These are phyloP conservation scores for Schoenoplectus tabernaemontani DNA, from an alignment of 202 grass and related monocot genomes.

Conservation along the genomic window DNA sequence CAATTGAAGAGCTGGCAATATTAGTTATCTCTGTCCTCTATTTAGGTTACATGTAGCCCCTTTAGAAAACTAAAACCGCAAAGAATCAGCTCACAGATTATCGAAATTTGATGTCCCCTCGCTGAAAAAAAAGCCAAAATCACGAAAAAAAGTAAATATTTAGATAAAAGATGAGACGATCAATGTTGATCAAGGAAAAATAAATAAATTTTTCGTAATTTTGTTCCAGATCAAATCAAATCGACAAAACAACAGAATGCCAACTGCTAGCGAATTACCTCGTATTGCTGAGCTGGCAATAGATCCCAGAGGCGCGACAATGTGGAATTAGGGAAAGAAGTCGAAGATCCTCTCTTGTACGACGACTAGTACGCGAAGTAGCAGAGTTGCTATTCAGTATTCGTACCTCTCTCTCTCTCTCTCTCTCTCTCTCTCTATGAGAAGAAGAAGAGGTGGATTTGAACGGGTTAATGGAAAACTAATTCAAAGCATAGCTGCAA, in stretches of 20 bases:
- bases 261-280: neutral
- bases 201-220: no score
- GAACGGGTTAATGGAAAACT: slow-evolving; percentile 3
- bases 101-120: neutral
- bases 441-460: slow-evolving; percentile 10
- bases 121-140: neutral
- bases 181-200: neutral
- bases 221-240: slow-evolving; percentile 12
- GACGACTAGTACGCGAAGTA: neutral
- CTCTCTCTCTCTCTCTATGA: neutral
- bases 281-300: slow-evolving; percentile 10
- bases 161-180: neutral
- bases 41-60: neutral
- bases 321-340: neutral
- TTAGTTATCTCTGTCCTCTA: neutral
- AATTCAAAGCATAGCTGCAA: neutral
- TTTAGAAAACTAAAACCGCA: neutral
- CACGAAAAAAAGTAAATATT: neutral
- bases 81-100: neutral
- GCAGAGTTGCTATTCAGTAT: neutral
- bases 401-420: neutral
- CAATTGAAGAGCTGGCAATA: slow-evolving; percentile 9
- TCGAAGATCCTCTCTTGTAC: neutral
- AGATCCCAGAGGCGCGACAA: slow-evolving; percentile 15
- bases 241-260: neutral